phyloP scores from a whole-genome alignment of 495 filamentous ascomycete genomes.

The Xylaria scruposa region DNA sequence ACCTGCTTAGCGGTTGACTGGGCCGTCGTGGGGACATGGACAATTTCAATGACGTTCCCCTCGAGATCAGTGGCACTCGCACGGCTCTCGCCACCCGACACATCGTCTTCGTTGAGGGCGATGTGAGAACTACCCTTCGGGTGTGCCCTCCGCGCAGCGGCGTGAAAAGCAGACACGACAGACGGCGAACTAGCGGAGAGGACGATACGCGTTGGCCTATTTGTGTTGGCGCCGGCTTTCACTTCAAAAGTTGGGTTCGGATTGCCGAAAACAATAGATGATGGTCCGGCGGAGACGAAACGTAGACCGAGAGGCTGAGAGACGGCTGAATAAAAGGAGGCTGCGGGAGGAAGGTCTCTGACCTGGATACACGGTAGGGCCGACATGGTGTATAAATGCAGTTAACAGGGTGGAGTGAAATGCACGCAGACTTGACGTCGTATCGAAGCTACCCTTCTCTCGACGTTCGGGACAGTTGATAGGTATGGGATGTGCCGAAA shows the following conservation, averaged over 20 bases:
- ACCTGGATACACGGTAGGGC: slow-evolving; percentile 62
- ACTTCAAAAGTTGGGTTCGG: slow-evolving; percentile 50
- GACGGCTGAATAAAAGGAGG: slow-evolving; percentile 80
- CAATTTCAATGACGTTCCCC: slow-evolving; percentile 59
- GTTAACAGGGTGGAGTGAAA: neutral
- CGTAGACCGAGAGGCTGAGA: slow-evolving; percentile 76
- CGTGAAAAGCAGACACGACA: slow-evolving; percentile 52
- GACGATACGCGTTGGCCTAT: slow-evolving; percentile 45
- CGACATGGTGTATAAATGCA: slow-evolving; percentile 29
- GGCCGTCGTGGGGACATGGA: slow-evolving; percentile 42
- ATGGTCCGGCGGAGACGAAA: slow-evolving; percentile 58
- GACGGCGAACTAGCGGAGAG: slow-evolving; percentile 50
- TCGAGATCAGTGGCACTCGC: slow-evolving; percentile 55
- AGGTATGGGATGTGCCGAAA: slow-evolving; percentile 9
- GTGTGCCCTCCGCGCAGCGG: slow-evolving; percentile 49
- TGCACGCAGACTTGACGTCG: slow-evolving; percentile 7
- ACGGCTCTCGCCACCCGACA: slow-evolving; percentile 37
- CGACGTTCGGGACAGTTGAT: neutral
- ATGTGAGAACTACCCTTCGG: slow-evolving; percentile 33
- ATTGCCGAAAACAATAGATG: slow-evolving; percentile 43
- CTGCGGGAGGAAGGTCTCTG: slow-evolving; percentile 76
- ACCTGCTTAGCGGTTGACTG: slow-evolving; percentile 50
- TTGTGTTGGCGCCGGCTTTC: slow-evolving; percentile 38
- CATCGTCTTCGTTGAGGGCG: slow-evolving; percentile 27
- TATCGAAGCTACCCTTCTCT: slow-evolving; percentile 6